Evolutionary conservation across 176 grass and related monocot species (phyloP).

Genomic region (Olyra latifolia): DNA sequence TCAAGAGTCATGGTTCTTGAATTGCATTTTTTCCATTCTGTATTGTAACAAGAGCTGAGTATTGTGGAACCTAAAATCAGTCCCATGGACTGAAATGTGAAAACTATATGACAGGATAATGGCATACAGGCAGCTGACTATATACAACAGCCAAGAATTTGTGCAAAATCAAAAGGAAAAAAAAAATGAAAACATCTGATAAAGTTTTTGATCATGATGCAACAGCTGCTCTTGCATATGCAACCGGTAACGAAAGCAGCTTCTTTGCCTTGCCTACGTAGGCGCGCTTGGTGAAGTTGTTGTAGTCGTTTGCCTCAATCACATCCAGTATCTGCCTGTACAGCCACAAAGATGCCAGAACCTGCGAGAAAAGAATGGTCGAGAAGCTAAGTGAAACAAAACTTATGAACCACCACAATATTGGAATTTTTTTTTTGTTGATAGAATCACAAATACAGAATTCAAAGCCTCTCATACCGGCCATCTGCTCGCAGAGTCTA

Average conservation of each 20-base stretch:
- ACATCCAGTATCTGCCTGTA: slow-evolving; percentile 93
- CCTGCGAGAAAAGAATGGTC: slow-evolving; percentile 29
- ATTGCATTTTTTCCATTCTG: not conserved
- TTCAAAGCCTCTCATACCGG: slow-evolving; percentile 51
- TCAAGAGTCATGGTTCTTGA: not conserved
- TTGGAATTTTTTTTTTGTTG: not conserved
- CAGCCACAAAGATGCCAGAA: slow-evolving; percentile 72
- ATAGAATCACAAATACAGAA: not conserved
- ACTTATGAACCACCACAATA: not conserved
- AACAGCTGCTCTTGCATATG: slow-evolving; percentile 65
- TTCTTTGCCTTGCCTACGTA: slow-evolving; percentile 89
- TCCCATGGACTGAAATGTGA: not conserved
- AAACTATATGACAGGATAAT: not conserved
- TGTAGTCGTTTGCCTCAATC: slow-evolving; percentile 90
- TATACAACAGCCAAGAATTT: slow-evolving; percentile 34
- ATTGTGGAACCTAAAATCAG: not conserved
- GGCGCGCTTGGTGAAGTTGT: slow-evolving; percentile 92
- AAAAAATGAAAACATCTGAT: slow-evolving; percentile 5
- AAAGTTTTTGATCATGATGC: slow-evolving; percentile 27
- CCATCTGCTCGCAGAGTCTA: slow-evolving; percentile 86
- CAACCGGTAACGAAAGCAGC: slow-evolving; percentile 59
- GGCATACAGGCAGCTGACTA: slow-evolving; percentile 32
- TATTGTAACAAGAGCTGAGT: slow-evolving; percentile 24
- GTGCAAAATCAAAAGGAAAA: not conserved
- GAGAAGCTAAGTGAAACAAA: not conserved